Percentiles rank a stretch among this genome's conserved stretches.
Evolutionary conservation across 148 eudicot species (phyloP).

Genomic region (Cornus suecica): DNA sequence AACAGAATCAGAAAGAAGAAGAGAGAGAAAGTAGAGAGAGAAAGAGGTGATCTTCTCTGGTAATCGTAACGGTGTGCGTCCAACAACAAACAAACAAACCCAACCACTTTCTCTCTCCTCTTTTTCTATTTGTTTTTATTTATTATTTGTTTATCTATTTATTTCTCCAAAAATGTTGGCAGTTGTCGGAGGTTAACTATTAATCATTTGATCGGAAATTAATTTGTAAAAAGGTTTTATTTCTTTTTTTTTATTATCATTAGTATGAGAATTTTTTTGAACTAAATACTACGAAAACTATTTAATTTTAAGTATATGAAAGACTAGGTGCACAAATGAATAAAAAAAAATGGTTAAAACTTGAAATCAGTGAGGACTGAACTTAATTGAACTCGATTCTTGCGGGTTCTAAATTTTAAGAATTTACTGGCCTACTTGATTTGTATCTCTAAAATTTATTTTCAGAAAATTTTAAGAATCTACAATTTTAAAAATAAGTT

Average conservation of each 20-base stretch:
- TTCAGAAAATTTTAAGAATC: too few relatives aligned
- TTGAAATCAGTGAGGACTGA: too few relatives aligned
- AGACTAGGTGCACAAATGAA: too few relatives aligned
- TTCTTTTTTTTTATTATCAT: neutral
- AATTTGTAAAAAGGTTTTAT: neutral
- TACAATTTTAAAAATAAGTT: too few relatives aligned
- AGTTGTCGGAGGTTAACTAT: conserved; percentile 5
- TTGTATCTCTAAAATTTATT: too few relatives aligned
- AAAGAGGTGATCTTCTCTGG: conserved; percentile 8
- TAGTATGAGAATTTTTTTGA: too few relatives aligned
- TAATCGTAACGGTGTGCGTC: neutral
- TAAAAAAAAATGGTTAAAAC: too few relatives aligned
- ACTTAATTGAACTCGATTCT: too few relatives aligned
- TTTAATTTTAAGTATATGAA: too few relatives aligned
- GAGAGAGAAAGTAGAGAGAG: neutral
- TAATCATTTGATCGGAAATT: neutral
- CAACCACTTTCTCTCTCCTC: conserved; percentile 2
- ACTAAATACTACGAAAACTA: too few relatives aligned
- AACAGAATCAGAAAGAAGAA: neutral
- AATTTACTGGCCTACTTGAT: too few relatives aligned
- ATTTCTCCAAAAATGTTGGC: conserved; percentile 11
- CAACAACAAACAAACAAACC: neutral
- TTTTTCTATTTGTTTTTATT: neutral
- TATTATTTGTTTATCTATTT: neutral
- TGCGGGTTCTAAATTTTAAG: too few relatives aligned